Base-by-base conservation (phyloP, 164 flowering plant genomes). In the Vitis riparia region DNA sequence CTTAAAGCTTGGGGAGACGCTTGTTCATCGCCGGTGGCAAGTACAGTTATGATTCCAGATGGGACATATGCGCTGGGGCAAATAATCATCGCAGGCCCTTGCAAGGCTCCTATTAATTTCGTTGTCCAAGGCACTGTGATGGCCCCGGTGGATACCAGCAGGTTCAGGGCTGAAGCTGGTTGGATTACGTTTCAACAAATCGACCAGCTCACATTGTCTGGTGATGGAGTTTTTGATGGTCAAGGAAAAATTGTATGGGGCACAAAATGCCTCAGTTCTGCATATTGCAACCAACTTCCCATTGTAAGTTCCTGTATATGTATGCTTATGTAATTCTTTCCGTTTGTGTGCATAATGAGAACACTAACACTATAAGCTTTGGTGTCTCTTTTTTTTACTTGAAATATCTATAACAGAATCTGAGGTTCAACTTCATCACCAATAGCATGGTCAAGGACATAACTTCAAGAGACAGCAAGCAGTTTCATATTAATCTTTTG, bases 381-480 rank as follows among this genome's bases (percentile, higher is more conserved):
- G 27, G 2, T 23, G 27, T 23, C 27, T 23, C 27, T 23, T 23
- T 23, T 23, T 23, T 23, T 23, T 0, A 23, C 27, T 23, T 23
- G 27, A 23, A 23, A 37, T 5, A 37, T 37, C 7, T 37, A 5
- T 37, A 29, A 51, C 78, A 81, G 85, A 79, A 68, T 62, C 2
- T 82, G 14, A 65, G 78, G 57, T 75, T 82, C 75, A 69, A 75
- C 56, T 75, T 65, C 74, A 3, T 79, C 29, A 69, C 63, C 13
- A 81, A 81, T 15, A 52, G 76, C 5, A 16, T 48, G 2, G 61
- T 84, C 32, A 49, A n/a, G 0, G 71, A 59, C 14, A 69, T 84
- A 56, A 71, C 68, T 1, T 79, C 79, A 3, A 0, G 59, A 23
- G 58, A 84, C 77, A 84, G 87, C 79, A 81, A 84, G 56, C 1